phyloP scores from a whole-genome alignment of 441 rosid species.

The Francoa sonchifolia region DNA sequence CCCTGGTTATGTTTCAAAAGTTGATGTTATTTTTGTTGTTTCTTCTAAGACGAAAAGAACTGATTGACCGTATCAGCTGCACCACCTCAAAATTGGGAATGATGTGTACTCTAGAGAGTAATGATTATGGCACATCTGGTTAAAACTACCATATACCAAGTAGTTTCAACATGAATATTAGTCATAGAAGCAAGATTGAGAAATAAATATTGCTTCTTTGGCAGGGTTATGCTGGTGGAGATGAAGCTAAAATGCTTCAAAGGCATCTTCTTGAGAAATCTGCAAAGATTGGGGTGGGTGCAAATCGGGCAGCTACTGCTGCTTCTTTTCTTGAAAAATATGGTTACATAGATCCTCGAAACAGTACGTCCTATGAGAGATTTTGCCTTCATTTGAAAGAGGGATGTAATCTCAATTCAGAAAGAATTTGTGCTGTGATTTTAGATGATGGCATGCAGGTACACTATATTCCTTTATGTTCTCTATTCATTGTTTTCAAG shows the following conservation, averaged over 20 bases:
- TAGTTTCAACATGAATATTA: too few relatives aligned
- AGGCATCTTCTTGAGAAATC: slow-evolving; percentile 43
- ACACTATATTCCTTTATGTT: background rate
- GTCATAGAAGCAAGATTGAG: too few relatives aligned
- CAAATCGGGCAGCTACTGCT: slow-evolving; percentile 62
- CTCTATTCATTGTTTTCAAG: background rate
- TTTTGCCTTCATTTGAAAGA: slow-evolving; percentile 12
- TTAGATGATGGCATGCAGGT: slow-evolving; percentile 97
- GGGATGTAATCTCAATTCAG: slow-evolving; percentile 9
- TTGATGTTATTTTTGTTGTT: too few relatives aligned
- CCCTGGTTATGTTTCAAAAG: too few relatives aligned
- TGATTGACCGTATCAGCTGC: too few relatives aligned
- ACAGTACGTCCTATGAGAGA: slow-evolving; percentile 6
- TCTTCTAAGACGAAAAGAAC: too few relatives aligned
- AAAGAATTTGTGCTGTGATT: slow-evolving; percentile 35
- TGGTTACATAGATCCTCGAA: slow-evolving; percentile 32
- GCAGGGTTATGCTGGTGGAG: slow-evolving; percentile 89
- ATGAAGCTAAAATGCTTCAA: slow-evolving; percentile 74
- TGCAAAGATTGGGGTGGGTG: slow-evolving; percentile 53
- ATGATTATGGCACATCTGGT: too few relatives aligned
- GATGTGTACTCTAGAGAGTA: too few relatives aligned
- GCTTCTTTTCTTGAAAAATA: slow-evolving; percentile 33
- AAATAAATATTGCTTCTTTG: background rate
- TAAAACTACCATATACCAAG: too few relatives aligned
- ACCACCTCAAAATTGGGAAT: too few relatives aligned